Conservation (phyloP, 805 yeast genomes). For the Candida bentonensis region DNA sequence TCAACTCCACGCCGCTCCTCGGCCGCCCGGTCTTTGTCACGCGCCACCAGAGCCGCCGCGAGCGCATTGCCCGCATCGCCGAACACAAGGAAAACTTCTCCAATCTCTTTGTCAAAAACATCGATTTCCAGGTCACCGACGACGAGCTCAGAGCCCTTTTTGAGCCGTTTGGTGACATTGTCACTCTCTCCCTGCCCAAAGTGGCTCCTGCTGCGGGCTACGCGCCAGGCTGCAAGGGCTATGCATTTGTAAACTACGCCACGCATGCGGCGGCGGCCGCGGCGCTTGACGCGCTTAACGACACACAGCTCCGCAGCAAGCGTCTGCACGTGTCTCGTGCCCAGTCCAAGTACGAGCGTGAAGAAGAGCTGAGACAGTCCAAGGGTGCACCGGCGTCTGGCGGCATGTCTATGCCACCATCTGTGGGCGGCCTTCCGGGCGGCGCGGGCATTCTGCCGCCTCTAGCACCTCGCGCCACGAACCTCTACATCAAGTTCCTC, state of each 20-base stretch:
- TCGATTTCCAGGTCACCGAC: slow-evolving; percentile 28
- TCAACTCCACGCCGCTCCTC: slow-evolving; percentile 13
- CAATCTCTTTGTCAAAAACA: slow-evolving; percentile 39
- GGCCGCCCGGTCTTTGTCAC: slow-evolving; percentile 34
- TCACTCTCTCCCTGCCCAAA: slow-evolving; percentile 29
- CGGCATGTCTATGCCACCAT: slow-evolving; percentile 1
- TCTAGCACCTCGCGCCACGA: slow-evolving; percentile 37
- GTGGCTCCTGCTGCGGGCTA: slow-evolving; percentile 29
- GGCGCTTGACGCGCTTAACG: slow-evolving; percentile 38
- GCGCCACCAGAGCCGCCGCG: slow-evolving; percentile 51
- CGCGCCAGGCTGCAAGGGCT: slow-evolving; percentile 30
- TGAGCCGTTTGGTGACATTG: slow-evolving; percentile 32
- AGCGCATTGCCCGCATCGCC: slow-evolving; percentile 36
- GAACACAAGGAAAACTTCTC: slow-evolving; percentile 34
- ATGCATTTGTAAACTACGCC: slow-evolving; percentile 38
- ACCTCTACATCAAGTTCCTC: slow-evolving; percentile 55
- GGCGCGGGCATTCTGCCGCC: too few relatives aligned
- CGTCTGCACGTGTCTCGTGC: slow-evolving; percentile 30
- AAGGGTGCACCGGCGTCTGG: too few relatives aligned
- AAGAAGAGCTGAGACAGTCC: slow-evolving; percentile 12
- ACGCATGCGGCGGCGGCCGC: slow-evolving; percentile 27
- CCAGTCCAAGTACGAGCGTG: slow-evolving; percentile 26
- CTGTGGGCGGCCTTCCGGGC: neutral
- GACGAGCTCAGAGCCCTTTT: slow-evolving; percentile 31
- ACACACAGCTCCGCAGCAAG: slow-evolving; percentile 26